Evolutionary conservation across 78 protist genomes (phyloP).

Genomic region (Creolimax fragrantissima): DNA sequence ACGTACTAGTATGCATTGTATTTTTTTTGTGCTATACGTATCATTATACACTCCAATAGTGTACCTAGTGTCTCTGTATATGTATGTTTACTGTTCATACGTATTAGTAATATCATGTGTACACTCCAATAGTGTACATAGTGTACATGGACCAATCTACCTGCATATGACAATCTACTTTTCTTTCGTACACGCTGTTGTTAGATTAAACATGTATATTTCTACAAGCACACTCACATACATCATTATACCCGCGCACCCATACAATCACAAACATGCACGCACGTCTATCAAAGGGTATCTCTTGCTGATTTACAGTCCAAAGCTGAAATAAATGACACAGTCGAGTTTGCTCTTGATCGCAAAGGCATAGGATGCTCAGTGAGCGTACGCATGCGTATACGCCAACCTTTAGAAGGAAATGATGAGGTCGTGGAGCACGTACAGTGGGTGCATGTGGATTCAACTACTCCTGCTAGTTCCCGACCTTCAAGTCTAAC

Average conservation of each 20-base stretch:
- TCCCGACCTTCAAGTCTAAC: background rate
- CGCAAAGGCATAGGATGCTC: background rate
- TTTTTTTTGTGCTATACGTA: too few species aligned
- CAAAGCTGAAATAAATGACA: background rate
- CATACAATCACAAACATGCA: too few species aligned
- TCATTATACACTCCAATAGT: too few species aligned
- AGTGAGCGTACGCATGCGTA: background rate
- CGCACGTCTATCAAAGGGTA: too few species aligned
- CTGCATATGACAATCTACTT: too few species aligned
- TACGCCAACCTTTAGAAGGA: background rate
- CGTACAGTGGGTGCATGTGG: background rate
- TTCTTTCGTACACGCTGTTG: too few species aligned
- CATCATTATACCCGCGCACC: too few species aligned
- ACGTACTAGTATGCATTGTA: too few species aligned
- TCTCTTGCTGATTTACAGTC: background rate
- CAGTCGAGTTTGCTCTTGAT: background rate
- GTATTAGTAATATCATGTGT: too few species aligned
- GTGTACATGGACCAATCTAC: too few species aligned
- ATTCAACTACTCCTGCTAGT: background rate
- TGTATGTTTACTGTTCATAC: background rate
- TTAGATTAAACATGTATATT: background rate
- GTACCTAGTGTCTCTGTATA: background rate
- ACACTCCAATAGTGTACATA: too few species aligned
- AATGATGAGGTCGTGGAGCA: background rate
- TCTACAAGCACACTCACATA: background rate